phyloP scores from a whole-genome alignment of 2,329 filamentous ascomycete genomes.

The Ophiosphaerella korrae region DNA sequence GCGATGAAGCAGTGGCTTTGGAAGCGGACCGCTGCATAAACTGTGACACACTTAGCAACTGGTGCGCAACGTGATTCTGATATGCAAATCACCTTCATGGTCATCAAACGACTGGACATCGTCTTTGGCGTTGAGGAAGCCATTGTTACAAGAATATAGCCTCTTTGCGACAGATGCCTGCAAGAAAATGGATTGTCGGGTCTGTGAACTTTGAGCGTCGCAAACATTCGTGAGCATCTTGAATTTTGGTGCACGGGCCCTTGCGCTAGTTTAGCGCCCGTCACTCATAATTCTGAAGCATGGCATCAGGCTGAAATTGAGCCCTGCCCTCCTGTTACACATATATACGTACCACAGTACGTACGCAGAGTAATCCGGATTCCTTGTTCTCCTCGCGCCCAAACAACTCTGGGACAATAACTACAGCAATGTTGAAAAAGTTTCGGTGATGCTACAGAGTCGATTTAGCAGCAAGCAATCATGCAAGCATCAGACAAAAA shows the following conservation, averaged over 20 bases:
- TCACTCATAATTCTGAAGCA: neutral
- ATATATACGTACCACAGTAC: too few relatives aligned
- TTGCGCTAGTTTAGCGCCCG: neutral
- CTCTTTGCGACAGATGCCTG: neutral
- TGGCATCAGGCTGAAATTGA: neutral
- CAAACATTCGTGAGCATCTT: neutral
- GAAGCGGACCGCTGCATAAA: constrained; percentile 92
- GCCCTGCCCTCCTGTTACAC: too few relatives aligned
- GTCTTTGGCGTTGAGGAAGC: constrained; percentile 55
- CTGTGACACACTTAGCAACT: constrained; percentile 40
- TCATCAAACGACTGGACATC: constrained; percentile 86
- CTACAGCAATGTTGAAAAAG: too few relatives aligned
- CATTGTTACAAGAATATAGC: constrained; percentile 21
- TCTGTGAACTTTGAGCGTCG: neutral
- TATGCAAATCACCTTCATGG: constrained; percentile 71
- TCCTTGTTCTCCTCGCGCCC: too few relatives aligned
- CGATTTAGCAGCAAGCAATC: too few relatives aligned
- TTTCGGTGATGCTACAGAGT: too few relatives aligned
- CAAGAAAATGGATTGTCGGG: neutral
- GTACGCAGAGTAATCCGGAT: too few relatives aligned
- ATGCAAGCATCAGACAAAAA: too few relatives aligned
- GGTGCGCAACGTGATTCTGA: neutral
- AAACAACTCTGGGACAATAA: too few relatives aligned
- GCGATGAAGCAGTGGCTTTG: constrained; percentile 56
- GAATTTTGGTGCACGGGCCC: constrained; percentile 1